phyloP scores from a whole-genome alignment of 495 filamentous ascomycete genomes.

The Aspergillus baeticus region DNA sequence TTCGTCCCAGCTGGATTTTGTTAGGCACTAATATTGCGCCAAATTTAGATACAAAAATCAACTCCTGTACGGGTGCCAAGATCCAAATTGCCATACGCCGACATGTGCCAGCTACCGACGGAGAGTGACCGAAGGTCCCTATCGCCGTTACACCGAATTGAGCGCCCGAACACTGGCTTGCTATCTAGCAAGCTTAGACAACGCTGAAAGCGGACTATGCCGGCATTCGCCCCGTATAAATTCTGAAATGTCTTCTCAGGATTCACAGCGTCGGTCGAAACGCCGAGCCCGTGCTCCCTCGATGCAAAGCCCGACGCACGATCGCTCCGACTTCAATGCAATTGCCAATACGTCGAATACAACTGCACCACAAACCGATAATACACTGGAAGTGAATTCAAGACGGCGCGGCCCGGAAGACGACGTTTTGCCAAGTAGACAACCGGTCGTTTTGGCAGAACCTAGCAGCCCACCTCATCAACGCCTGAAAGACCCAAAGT shows the following conservation, averaged over 20 bases:
- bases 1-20: neutral
- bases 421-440: neutral
- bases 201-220: conserved; percentile 74
- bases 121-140: conserved; percentile 62
- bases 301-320: conserved; percentile 10
- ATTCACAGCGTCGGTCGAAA: conserved; percentile 29
- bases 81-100: conserved; percentile 65
- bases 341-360: neutral
- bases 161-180: conserved; percentile 76
- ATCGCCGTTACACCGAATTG: conserved; percentile 67
- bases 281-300: conserved; percentile 29
- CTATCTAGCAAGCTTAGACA: conserved; percentile 74
- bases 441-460: conserved; percentile 17
- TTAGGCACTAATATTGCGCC: conserved; percentile 9
- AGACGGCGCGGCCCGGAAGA: neutral
- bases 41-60: conserved; percentile 73
- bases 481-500: conserved; percentile 72
- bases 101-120: conserved; percentile 80
- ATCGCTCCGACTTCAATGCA: conserved; percentile 6
- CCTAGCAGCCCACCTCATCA: conserved; percentile 40
- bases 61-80: conserved; percentile 77
- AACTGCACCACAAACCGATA: neutral
- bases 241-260: conserved; percentile 28
- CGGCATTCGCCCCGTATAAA: conserved; percentile 46
- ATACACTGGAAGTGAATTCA: neutral